Base-by-base conservation (phyloP, 441 rosid species). In the Aleurites moluccanus region DNA sequence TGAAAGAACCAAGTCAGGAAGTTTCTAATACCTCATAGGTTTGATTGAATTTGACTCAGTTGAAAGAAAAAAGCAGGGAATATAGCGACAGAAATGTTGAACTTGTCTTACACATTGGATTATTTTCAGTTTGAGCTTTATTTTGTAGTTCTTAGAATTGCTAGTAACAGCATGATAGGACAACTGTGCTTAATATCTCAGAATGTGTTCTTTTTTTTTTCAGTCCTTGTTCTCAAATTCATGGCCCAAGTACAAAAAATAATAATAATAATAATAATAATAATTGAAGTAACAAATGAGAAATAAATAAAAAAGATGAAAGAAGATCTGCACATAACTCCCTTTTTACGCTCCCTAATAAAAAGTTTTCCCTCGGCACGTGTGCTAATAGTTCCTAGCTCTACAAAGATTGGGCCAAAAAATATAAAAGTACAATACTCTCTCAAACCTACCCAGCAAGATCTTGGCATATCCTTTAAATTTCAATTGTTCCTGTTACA, bases 391-490 rank as follows among this genome's bases (percentile, higher is more conserved):
- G 13, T 61, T 66, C 77, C 82, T 78, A 73, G 44, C 11, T 64
- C 69, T 75, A 66, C 21, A 33, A 42, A 52, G n/a, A 33, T 14
- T 44, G 67, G 38, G 33, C 52, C 63, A 66, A 70, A 67, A 64
- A 64, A 76, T 38, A 38, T 18, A 0, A 5, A 23, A 56, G 50
- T 52, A 74, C 27, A 76, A 44, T 27, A 64, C 71, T 52, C 69
- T 76, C 69, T 69, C 78, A 68, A 73, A 23, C 77, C 64, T 76
- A 33, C 73, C 64, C 67, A n/a, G 49, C 50, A 73, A 73, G 76
- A 72, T 73, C 66, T 42, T 81, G 67, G 64, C 64, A 55, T 40
- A 62, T 47, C 64, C 75, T 70, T 73, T 20, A 68, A 42, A 35
- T 14, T 40, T 53, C 10, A 73, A 71, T 33, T 42, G 52, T 75